Evolutionary conservation across 2,329 filamentous ascomycete species (phyloP), one percentile per base, ranked within the genome.

Genomic region (Curvularia sp.): DNA sequence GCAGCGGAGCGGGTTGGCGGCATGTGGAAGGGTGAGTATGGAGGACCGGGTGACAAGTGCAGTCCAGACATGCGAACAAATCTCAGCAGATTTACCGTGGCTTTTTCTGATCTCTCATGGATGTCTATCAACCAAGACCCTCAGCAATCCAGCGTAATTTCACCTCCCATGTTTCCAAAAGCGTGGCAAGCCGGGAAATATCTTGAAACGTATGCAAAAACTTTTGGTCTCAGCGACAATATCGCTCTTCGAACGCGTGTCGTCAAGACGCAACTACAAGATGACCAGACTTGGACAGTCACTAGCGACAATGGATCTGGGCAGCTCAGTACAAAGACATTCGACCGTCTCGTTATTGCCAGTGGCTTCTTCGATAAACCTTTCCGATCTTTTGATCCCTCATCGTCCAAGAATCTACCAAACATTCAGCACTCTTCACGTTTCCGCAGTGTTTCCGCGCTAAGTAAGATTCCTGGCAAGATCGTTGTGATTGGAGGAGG

Each of bases 151-250:
- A 33, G 43, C 20, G 56, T 44, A 12, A 55, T 53, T 5, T 30
- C 42, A 24, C 78, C 82, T 5, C 87, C 89, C 1, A 83, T 89
- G 74, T 88, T 95, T 48, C 92, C 92, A 1, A 86, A 83, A 38
- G 92, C 91, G 0, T 92, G 89, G 86, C 87, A 92, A 77, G 86
- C 94, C 4, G 90, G 91, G 0, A 80, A 79, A 24, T 96, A 96
- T 72, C 80, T 95, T 6, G 81, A 88, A 62, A 79, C 78, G 5
- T 96, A 95, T 71, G 67, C 81, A 4, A 75, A 85, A 35, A 81
- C 78, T 44, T 92, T 91, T 72, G 79, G 87, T 5, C 69, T 77
- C 9, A 65, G 75, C 1, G 79, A 81, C 1, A 62, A 88, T 47
- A 78, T 83, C 5, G 75, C 88, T 0, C 81, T 84, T 2, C 82